Base-by-base conservation (phyloP, 2,329 filamentous ascomycete species). In the Pseudopyricularia javanii region DNA sequence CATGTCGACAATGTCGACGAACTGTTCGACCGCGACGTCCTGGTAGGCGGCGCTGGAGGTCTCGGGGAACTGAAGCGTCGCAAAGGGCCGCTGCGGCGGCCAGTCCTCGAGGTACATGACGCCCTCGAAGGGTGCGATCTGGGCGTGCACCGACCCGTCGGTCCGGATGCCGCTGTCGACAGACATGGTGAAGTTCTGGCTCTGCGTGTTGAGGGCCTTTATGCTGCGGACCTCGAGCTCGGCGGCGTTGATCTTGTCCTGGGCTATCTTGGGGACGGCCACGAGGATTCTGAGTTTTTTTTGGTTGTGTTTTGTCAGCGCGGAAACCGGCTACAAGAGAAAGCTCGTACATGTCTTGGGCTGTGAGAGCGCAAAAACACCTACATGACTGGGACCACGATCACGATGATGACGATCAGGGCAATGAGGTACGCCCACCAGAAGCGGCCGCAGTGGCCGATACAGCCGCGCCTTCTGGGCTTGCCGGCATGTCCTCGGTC, bases 401-500 rank as follows among this genome's bases (percentile, higher is more conserved):
- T 64, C 33, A 80, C 70, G 45, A 75, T 63, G 47, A 80, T 64
- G 55, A 72, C 58, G 54, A 75, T 61, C 51, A 80, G 63, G 15
- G 71, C 62, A 54, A 84, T 67, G 54, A 83, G 63, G 59, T 82
- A 73, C 56, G 73, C 60, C 80, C 81, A 85, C 82, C 81, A 85
- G 59, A 76, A 82, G 58, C 69, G 72, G 61, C 66, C 72, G 63
- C 74, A 75, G 62, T 80, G 76, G 11, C 7, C 34, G 14, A 20
- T 34, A 17, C 30, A 35, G 14, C 47, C 47, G 11, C 47, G 30
- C 47, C 34, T 35, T 20, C 37, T 43, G 37, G 37, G 17, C 47
- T 49, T 49, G 47, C 17, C 47, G 47, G n/a, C 12, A 2, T 34
- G 15, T 14, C n/a, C 28, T 22, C 14, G n/a, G 8, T 26, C 30